Percentiles rank a stretch among this genome's conserved stretches.
Conservation (phyloP, 768 basidiomycete species). For the Boletus reticuloceps region DNA sequence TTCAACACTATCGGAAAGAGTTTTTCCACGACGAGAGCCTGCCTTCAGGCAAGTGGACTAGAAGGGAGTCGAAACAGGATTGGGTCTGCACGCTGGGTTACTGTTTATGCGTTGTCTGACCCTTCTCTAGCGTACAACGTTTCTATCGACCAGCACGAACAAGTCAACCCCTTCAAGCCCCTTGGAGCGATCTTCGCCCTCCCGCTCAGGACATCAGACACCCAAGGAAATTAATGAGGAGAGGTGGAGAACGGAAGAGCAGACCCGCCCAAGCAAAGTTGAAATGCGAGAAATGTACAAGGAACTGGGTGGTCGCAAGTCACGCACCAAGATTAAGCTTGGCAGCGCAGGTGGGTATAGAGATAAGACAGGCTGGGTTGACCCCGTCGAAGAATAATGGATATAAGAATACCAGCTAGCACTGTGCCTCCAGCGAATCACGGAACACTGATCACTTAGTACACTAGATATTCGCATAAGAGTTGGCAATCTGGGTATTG, state of each 20-base stretch:
- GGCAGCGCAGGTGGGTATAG: constrained; percentile 59
- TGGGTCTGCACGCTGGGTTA: constrained; percentile 51
- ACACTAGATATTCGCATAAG: no score
- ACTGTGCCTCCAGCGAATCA: no score
- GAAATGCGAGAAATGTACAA: constrained; percentile 94
- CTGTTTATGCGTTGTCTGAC: constrained; percentile 3
- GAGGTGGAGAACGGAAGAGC: constrained; percentile 59
- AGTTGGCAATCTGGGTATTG: no score
- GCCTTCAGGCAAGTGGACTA: constrained; percentile 87
- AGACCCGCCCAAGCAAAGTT: constrained; percentile 61
- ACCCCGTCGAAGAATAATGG: constrained; percentile 30
- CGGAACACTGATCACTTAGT: no score
- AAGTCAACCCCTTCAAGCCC: constrained; percentile 38
- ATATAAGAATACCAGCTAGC: no score
- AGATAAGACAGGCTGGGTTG: constrained; percentile 80
- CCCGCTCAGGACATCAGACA: constrained; percentile 66
- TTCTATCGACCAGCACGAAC: constrained; percentile 40
- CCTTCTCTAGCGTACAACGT: constrained; percentile 48
- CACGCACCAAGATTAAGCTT: constrained; percentile 69
- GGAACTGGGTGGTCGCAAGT: constrained; percentile 82
- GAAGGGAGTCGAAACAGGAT: constrained; percentile 89
- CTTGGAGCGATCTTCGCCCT: constrained; percentile 50
- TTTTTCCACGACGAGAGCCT: constrained; percentile 79
- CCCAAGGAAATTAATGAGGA: constrained; percentile 79
- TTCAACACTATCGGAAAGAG: constrained; percentile 85